Evolutionary conservation across 805 yeast genomes (phyloP), one percentile per base, ranked within the genome.

Genomic region (Candida lessepsii): DNA sequence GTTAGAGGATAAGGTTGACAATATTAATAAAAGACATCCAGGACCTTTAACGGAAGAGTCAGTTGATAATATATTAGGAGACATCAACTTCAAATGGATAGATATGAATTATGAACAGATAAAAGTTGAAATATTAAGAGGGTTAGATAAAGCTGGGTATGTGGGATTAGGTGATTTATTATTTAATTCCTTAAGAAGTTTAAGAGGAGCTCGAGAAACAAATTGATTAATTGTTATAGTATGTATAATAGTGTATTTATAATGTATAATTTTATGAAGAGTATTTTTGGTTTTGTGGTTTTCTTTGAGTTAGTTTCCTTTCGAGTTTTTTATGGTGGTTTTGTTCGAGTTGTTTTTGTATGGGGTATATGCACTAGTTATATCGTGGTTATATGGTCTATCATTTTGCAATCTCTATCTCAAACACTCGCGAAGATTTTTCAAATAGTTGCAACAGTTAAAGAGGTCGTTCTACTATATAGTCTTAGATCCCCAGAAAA

Each of bases 41-140:
- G 83, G 83, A 0, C 83, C 83, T 1, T 51, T 78, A 9, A 67
- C 73, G n/a, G 68, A 63, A 35, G 57, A 53, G 2, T 63, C 74
- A 6, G 71, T 75, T n/a, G 40, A 47, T 5, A 53, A 47, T 4
- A 40, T 78, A 5, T 32, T 45, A 0, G 46, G 50, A 28, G 62
- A 66, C 26, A 41, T 40, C 1, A 61, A 56, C 32, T 57, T 43
- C 13, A 44, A 36, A 10, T 73, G 79, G 79, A 50, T 75, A 5
- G 42, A 52, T n/a, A 42, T 55, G 18, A 55, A 53, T 11, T 72
- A 68, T 49, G 75, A 71, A n/a, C 73, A 69, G 9, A 42, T 80
- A 19, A 70, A 75, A 43, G 47, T 76, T 3, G 57, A 62, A 18
- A 56, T 80, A 0, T 52, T 82, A 45, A 63, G 64, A 26, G 50